These are phyloP conservation scores for Pelargonium nanum DNA, from an alignment of 345 rosid genomes.

Conservation along the genomic window DNA sequence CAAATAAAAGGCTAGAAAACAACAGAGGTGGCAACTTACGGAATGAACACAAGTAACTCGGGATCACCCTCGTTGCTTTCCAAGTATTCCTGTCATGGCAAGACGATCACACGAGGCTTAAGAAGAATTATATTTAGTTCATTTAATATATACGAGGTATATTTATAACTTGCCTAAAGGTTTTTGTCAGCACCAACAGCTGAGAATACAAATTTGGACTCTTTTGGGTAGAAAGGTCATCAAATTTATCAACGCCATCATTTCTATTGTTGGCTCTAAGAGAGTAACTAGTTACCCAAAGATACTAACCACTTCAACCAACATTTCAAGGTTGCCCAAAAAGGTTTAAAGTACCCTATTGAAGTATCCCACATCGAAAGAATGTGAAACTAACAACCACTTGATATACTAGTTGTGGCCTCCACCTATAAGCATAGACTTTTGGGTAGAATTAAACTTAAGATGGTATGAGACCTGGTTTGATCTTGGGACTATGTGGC, in stretches of 20 bases:
- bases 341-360: not conserved
- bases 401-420: no score
- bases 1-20: not conserved
- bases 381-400: no score
- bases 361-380: no score
- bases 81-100: conserved; percentile 54
- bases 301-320: not conserved
- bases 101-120: not conserved
- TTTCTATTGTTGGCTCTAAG: not conserved
- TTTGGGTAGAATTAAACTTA: no score
- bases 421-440: no score
- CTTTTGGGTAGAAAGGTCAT: not conserved
- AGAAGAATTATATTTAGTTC: no score
- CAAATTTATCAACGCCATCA: not conserved
- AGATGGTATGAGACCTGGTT: no score
- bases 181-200: no score
- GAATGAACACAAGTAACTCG: conserved; percentile 81
- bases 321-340: no score
- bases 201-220: no score
- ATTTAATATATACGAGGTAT: not conserved
- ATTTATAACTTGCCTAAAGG: no score
- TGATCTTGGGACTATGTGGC: no score
- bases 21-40: conserved; percentile 38
- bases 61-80: conserved; percentile 96
- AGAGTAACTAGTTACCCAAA: not conserved